phyloP scores from a whole-genome alignment of 2,329 filamentous ascomycete genomes.

The Chaetomiaceae sp. region DNA sequence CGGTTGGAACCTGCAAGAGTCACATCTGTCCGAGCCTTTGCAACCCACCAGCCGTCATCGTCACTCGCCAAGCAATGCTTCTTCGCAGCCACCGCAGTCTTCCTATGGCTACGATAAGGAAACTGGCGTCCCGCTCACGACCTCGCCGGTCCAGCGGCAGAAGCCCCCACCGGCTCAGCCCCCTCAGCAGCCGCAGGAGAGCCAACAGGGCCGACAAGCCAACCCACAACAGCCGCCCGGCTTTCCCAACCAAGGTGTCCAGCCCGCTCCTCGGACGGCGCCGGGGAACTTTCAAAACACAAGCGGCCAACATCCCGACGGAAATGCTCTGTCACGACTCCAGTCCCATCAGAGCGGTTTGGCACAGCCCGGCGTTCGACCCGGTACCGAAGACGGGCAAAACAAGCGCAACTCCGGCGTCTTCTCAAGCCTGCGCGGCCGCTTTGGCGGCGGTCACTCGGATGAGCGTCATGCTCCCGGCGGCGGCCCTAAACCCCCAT shows the following conservation, averaged over 20 bases:
- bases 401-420: constrained; percentile 39
- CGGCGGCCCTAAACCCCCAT: constrained; percentile 21
- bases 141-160: constrained; percentile 32
- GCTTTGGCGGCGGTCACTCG: constrained; percentile 33
- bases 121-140: constrained; percentile 34
- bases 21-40: constrained; percentile 48
- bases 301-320: constrained; percentile 7
- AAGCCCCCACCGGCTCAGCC: constrained; percentile 37
- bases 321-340: constrained; percentile 32
- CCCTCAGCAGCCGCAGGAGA: constrained; percentile 3
- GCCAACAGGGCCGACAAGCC: constrained; percentile 7
- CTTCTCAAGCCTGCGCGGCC: constrained; percentile 49
- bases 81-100: constrained; percentile 30
- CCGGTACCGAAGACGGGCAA: constrained; percentile 34
- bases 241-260: constrained; percentile 3
- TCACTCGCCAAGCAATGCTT: constrained; percentile 29
- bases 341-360: constrained; percentile 35
- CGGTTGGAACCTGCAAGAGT: constrained; percentile 52
- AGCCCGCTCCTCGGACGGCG: constrained; percentile 6
- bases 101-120: constrained; percentile 48
- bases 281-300: constrained; percentile 7
- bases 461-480: constrained; percentile 30
- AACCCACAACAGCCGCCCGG: constrained; percentile 2
- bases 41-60: constrained; percentile 36
- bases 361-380: constrained; percentile 32